These are phyloP conservation scores for Eucalyptus grandis DNA, from an alignment of 345 rosid genomes.

Conservation along the genomic window DNA sequence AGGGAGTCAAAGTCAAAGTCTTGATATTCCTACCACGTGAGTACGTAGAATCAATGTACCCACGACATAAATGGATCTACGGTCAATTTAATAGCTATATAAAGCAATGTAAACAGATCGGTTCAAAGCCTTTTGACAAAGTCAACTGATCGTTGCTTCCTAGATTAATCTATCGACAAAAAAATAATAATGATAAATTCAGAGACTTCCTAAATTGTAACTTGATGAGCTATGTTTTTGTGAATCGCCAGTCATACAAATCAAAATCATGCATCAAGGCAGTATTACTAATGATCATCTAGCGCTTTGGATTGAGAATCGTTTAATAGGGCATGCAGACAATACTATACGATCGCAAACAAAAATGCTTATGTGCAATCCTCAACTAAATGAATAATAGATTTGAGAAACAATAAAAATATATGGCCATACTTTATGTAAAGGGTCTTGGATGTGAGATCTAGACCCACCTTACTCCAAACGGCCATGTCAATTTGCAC, in stretches of 20 bases:
- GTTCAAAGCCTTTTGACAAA: background rate
- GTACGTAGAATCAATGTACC: background rate
- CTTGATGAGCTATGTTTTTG: background rate
- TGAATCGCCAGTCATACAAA: background rate
- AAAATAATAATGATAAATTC: background rate
- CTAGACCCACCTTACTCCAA: background rate
- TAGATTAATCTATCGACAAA: background rate
- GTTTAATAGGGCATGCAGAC: background rate
- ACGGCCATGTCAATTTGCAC: background rate
- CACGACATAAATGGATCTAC: background rate
- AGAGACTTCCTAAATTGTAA: background rate
- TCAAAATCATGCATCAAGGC: background rate
- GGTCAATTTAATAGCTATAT: background rate
- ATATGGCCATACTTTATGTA: background rate
- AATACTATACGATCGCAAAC: rapidly evolving
- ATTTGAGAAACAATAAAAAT: background rate
- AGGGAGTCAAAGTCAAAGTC: background rate
- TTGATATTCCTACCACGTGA: background rate
- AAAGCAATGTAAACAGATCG: background rate
- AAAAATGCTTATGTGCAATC: background rate
- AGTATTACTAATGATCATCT: background rate
- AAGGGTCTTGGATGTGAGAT: background rate
- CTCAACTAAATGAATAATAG: background rate
- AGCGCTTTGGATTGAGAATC: rapidly evolving
- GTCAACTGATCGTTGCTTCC: background rate